These are phyloP conservation scores for Raphanus sativus DNA, from an alignment of 345 rosid species.

Conservation along the genomic window DNA sequence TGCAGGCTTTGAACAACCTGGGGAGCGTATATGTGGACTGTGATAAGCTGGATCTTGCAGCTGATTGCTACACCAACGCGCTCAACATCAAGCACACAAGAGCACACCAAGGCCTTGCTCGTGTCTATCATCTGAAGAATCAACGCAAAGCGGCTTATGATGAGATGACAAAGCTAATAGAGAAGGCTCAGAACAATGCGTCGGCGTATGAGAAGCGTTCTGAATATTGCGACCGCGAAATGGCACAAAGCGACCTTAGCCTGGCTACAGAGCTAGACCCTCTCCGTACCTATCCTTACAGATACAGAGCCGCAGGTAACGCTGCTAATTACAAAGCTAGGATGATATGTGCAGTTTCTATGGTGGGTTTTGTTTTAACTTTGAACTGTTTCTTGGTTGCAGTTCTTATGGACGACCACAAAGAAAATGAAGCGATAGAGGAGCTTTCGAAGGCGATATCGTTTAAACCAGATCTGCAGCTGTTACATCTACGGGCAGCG, in stretches of 20 bases:
- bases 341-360: not conserved
- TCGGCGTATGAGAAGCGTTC: slow-evolving; percentile 87
- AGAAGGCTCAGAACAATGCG: slow-evolving; percentile 78
- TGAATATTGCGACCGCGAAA: slow-evolving; percentile 77
- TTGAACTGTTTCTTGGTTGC: slow-evolving; percentile 3
- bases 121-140: slow-evolving; percentile 70
- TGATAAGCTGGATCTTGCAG: slow-evolving; percentile 77
- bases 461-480: slow-evolving; percentile 85
- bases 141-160: slow-evolving; percentile 75
- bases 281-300: slow-evolving; percentile 78
- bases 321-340: slow-evolving; percentile 1
- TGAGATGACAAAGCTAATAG: slow-evolving; percentile 89
- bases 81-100: slow-evolving; percentile 85
- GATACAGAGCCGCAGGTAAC: slow-evolving; percentile 87
- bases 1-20: slow-evolving; percentile 81
- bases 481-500: slow-evolving; percentile 84
- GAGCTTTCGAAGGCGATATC: slow-evolving; percentile 73
- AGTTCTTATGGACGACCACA: slow-evolving; percentile 92
- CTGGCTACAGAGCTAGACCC: slow-evolving; percentile 81
- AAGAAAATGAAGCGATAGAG: slow-evolving; percentile 72
- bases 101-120: slow-evolving; percentile 90
- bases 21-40: slow-evolving; percentile 78
- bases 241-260: slow-evolving; percentile 75
- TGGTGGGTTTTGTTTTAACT: not conserved
- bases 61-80: slow-evolving; percentile 77